Conservation (phyloP, 331 rosid genomes). For the Malus hybrid region DNA sequence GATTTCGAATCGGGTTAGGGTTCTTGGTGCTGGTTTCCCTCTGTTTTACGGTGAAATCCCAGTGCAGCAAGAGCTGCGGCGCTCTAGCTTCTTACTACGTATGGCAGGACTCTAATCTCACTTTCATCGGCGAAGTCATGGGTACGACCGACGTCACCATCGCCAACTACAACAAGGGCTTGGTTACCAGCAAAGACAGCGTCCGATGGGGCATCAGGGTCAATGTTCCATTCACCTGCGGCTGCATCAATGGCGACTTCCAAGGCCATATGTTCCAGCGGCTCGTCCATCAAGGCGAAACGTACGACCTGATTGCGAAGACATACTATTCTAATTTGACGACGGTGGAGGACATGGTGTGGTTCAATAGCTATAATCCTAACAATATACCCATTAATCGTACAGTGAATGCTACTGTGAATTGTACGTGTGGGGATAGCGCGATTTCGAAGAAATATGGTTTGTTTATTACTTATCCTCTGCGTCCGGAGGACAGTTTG, state of each 20-base stretch:
- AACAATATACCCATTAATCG: constrained; percentile 17
- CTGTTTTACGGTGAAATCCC: constrained; percentile 18
- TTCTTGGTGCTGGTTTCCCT: constrained; percentile 1
- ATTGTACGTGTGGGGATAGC: constrained; percentile 51
- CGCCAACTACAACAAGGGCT: constrained; percentile 35
- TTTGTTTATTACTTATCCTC: constrained; percentile 56
- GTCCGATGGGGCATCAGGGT: neutral
- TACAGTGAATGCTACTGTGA: constrained; percentile 34
- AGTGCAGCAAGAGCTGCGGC: constrained; percentile 30
- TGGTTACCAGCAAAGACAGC: constrained; percentile 24
- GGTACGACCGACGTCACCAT: constrained; percentile 6
- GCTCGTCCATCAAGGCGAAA: neutral
- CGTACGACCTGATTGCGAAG: constrained; percentile 25
- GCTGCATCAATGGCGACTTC: constrained; percentile 33
- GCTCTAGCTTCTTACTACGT: constrained; percentile 52
- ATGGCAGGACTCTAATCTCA: constrained; percentile 5
- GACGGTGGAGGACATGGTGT: constrained; percentile 22
- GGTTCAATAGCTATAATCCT: constrained; percentile 11
- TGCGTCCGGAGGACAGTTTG: constrained; percentile 31
- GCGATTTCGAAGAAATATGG: constrained; percentile 38
- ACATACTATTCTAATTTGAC: constrained; percentile 34
- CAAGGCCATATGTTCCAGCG: constrained; percentile 38
- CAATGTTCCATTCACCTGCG: constrained; percentile 52
- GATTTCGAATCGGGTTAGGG: constrained; percentile 7
- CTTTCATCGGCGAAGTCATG: constrained; percentile 17